These are phyloP conservation scores for Ophiocordyceps australis DNA, from an alignment of 2,329 filamentous ascomycete genomes.

Conservation along the genomic window DNA sequence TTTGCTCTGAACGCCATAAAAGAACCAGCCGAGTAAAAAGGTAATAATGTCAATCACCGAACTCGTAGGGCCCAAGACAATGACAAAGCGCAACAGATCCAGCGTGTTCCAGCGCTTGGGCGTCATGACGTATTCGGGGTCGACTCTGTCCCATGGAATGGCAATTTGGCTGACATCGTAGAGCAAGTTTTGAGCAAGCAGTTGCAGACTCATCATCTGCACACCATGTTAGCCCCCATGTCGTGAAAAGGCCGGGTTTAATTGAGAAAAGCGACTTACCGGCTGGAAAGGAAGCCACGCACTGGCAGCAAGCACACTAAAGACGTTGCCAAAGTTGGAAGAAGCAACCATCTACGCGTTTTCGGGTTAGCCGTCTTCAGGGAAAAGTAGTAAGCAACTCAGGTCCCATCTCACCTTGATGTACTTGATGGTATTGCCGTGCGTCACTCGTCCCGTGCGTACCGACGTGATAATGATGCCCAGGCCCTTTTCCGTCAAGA, in stretches of 20 bases:
- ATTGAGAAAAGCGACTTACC: too few relatives aligned
- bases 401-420: conserved; percentile 9
- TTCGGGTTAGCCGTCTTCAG: neutral
- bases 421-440: conserved; percentile 12
- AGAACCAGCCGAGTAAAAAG: conserved; percentile 7
- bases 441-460: conserved; percentile 8
- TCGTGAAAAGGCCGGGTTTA: neutral
- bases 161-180: conserved; percentile 12
- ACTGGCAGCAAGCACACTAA: conserved; percentile 9
- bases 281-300: conserved; percentile 11
- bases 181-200: conserved; percentile 10
- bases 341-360: conserved; percentile 9
- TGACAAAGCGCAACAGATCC: conserved; percentile 10
- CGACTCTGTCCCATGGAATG: conserved; percentile 11
- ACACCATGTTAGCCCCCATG: neutral
- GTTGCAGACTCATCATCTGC: conserved; percentile 9
- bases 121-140: conserved; percentile 8
- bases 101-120: conserved; percentile 9
- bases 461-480: conserved; percentile 9
- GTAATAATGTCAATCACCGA: conserved; percentile 10
- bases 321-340: conserved; percentile 13
- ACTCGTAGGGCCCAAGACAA: conserved; percentile 10
- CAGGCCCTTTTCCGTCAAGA: conserved; percentile 12
- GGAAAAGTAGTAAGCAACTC: too few relatives aligned
- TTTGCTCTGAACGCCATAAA: conserved; percentile 6